Evolutionary conservation across 495 filamentous ascomycete genomes (phyloP).

Genomic region (Aspergillus hancockii): DNA sequence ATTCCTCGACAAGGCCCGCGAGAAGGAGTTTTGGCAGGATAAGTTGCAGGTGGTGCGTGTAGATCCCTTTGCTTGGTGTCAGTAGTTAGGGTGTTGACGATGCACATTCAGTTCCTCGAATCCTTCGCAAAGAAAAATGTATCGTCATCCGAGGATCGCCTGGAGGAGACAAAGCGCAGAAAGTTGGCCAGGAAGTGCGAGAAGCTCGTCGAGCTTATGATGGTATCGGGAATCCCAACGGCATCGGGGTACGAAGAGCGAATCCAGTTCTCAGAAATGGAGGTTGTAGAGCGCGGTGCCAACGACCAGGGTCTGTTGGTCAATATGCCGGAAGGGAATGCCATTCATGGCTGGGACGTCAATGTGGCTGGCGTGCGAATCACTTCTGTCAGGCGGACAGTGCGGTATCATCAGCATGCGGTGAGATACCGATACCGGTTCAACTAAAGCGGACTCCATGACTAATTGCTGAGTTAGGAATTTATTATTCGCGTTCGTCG

Average conservation of each 20-base stretch:
- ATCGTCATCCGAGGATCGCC: conserved; percentile 90
- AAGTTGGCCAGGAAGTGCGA: conserved; percentile 91
- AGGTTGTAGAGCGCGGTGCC: conserved; percentile 90
- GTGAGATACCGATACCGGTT: conserved; percentile 39
- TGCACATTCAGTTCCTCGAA: conserved; percentile 74
- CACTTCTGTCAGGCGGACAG: conserved; percentile 77
- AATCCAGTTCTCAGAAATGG: conserved; percentile 93
- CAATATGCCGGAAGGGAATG: conserved; percentile 85
- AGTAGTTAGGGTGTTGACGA: neutral
- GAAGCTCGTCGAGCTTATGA: conserved; percentile 97
- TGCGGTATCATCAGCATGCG: conserved; percentile 89
- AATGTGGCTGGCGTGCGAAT: conserved; percentile 91
- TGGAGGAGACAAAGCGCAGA: conserved; percentile 92
- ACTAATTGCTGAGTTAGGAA: conserved; percentile 56
- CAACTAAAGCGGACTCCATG: neutral
- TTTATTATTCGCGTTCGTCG: conserved; percentile 84
- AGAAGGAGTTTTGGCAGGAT: conserved; percentile 99
- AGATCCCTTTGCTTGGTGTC: neutral
- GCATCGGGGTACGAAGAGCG: conserved; percentile 97
- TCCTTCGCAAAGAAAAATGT: conserved; percentile 98
- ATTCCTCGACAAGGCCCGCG: conserved; percentile 90
- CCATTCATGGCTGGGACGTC: conserved; percentile 93
- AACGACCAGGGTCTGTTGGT: conserved; percentile 84
- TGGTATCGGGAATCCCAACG: conserved; percentile 95
- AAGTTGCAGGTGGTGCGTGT: conserved; percentile 86